A percentile compares a stretch with the other conserved stretches of the same genome.
Evolutionary conservation across 2,329 filamentous ascomycete genomes (phyloP).

Genomic region (Aspergillus puulaauensis): DNA sequence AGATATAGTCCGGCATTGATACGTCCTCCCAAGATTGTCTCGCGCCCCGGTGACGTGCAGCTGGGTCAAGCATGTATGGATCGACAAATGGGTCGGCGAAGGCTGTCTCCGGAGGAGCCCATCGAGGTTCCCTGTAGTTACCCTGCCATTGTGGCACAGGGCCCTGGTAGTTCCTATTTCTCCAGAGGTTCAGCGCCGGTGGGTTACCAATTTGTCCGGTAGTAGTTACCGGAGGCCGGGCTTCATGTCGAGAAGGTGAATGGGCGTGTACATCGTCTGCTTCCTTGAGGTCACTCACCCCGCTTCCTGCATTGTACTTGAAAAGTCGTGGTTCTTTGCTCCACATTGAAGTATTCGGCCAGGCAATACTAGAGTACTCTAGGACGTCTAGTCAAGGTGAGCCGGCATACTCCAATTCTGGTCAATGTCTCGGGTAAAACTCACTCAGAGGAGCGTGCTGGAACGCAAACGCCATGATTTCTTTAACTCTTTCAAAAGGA

Average conservation of each 20-base stretch:
- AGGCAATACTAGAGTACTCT: constrained; percentile 72
- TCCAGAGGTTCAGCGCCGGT: constrained; percentile 28
- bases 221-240: constrained; percentile 18
- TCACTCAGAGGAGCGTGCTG: constrained; percentile 78
- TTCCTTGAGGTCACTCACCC: constrained; percentile 41
- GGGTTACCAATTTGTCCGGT: constrained; percentile 22
- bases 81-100: constrained; percentile 45
- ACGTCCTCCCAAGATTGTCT: constrained; percentile 45
- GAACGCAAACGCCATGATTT: constrained; percentile 76
- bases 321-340: constrained; percentile 45
- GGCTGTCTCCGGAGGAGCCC: constrained; percentile 28
- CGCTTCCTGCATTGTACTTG: constrained; percentile 30
- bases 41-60: constrained; percentile 29
- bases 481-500: constrained; percentile 67
- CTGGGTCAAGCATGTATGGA: constrained; percentile 30
- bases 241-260: constrained; percentile 53
- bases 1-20: constrained; percentile 51
- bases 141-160: constrained; percentile 27
- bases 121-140: constrained; percentile 26
- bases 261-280: constrained; percentile 61
- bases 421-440: constrained; percentile 20
- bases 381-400: constrained; percentile 60
- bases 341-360: constrained; percentile 75
- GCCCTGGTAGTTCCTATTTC: constrained; percentile 31
- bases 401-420: neutral